Percentiles rank a stretch among this genome's conserved stretches.
Conservation (phyloP, 306 rosid species). For the Astragalus membranaceus region DNA sequence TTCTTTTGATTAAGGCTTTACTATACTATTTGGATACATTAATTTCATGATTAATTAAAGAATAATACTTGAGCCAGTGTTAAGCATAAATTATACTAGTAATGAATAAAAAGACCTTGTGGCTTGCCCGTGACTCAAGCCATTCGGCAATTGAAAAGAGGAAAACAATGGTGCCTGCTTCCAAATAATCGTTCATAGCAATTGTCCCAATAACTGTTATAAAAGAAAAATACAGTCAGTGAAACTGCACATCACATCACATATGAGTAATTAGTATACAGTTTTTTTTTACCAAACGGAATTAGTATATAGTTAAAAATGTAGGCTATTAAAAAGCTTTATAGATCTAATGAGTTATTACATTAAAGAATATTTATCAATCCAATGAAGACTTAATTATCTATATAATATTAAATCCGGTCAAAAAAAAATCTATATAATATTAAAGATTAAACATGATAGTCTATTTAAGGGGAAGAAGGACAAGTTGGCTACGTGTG, state of each 20-base stretch:
- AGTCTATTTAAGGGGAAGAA: too few species aligned
- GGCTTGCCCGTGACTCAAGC: constrained; percentile 81
- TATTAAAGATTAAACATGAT: too few species aligned
- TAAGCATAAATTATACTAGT: not conserved
- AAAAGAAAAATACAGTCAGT: not conserved
- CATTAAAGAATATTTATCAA: too few species aligned
- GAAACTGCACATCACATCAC: not conserved
- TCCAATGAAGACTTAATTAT: too few species aligned
- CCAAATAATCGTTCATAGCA: constrained; percentile 63
- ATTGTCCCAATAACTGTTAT: constrained; percentile 71
- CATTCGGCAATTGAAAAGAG: constrained; percentile 87
- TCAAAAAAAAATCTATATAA: too few species aligned
- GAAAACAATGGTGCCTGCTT: constrained; percentile 90
- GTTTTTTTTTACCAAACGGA: too few species aligned
- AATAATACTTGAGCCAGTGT: not conserved
- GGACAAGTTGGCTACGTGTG: too few species aligned
- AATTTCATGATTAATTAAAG: not conserved
- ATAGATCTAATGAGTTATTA: too few species aligned
- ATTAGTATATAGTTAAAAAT: not conserved
- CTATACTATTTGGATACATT: not conserved
- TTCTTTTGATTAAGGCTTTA: not conserved
- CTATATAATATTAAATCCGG: too few species aligned
- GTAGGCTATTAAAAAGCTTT: too few species aligned
- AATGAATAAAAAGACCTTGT: constrained; percentile 45
- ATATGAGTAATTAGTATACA: not conserved